Conservation (phyloP, 495 filamentous ascomycete species). For the Penicillium taxi region DNA sequence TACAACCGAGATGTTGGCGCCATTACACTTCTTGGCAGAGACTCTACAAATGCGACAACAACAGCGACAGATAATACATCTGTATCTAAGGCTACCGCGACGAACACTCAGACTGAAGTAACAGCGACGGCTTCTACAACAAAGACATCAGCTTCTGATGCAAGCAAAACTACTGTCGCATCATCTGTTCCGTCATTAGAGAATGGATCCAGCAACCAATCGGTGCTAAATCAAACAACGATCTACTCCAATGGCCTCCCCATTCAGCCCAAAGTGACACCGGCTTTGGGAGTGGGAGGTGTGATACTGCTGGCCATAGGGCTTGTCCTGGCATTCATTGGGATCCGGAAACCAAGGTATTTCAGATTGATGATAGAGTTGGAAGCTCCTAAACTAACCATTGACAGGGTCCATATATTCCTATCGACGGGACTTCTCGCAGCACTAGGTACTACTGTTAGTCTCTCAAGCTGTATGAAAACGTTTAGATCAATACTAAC, state of each 20-base stretch:
- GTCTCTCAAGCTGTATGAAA: slow-evolving; percentile 15
- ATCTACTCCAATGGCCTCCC: slow-evolving; percentile 46
- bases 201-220: slow-evolving; percentile 3
- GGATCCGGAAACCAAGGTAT: slow-evolving; percentile 74
- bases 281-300: slow-evolving; percentile 71
- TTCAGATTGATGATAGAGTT: too few relatives aligned
- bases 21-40: slow-evolving; percentile 4
- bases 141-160: slow-evolving; percentile 6
- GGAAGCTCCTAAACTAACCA: slow-evolving; percentile 2
- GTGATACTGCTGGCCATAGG: slow-evolving; percentile 67
- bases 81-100: slow-evolving; percentile 11
- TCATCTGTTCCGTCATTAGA: slow-evolving; percentile 16
- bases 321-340: slow-evolving; percentile 60
- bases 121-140: slow-evolving; percentile 11
- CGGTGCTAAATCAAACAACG: slow-evolving; percentile 11
- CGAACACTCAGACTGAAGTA: slow-evolving; percentile 6
- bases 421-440: slow-evolving; percentile 68
- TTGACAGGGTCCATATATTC: slow-evolving; percentile 61
- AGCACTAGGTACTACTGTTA: slow-evolving; percentile 62
- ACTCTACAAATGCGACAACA: slow-evolving; percentile 5
- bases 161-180: slow-evolving; percentile 9
- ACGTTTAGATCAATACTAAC: slow-evolving; percentile 5
- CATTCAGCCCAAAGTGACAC: slow-evolving; percentile 65
- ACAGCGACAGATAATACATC: slow-evolving; percentile 10
- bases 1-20: slow-evolving; percentile 4